Base-by-base conservation (phyloP, 805 yeast species). In the Metschnikowia cerradonensis region DNA sequence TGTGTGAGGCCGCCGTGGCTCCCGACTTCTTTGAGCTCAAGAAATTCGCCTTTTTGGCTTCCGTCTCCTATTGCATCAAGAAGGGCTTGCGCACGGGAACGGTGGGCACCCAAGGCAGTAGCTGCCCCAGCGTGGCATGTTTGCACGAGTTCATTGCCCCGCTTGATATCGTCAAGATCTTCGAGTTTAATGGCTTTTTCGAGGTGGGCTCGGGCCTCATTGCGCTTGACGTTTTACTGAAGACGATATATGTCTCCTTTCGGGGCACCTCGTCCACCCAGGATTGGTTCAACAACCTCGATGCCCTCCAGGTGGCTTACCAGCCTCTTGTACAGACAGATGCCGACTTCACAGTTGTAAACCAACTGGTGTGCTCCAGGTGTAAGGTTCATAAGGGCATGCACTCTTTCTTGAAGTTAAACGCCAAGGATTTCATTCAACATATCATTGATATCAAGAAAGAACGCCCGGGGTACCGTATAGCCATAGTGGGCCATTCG, bases 331-430 rank as follows among this genome's bases (percentile, higher is more conserved):
- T 75, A 14, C 63, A 51, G 49, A 34, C 44, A 1, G 52, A 52
- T 13, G 36, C 37, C 30, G 55, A 52, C 3, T 52, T 52, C 35
- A 17, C 35, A 13, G 31, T 51, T 6, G 32, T 17, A 14, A 33
- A 47, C 41, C 49, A 46, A 51, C 43, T 62, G 33, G 51, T 49
- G 6, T 85, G 91, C 64, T 59, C 64, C 11, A 71, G 67, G 11
- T 85, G 91, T 61, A 64, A 59, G 20, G 82, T 84, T 13, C 95
- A 88, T 67, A 65, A 75, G 47, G 96, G 96, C 0, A 83, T 86
- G 60, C 74, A 77, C 47, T 60, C 70, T 15, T 78, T 80, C 17
- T 65, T 78, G 38, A 65, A 68, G 47, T 70, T 68, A 13, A 73
- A 80, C 52, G 61, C 54, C 14, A 66, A 61, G 2, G 57, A 65